phyloP scores from a whole-genome alignment of 2,329 filamentous ascomycete genomes.

The Colletotrichum echinochloae region DNA sequence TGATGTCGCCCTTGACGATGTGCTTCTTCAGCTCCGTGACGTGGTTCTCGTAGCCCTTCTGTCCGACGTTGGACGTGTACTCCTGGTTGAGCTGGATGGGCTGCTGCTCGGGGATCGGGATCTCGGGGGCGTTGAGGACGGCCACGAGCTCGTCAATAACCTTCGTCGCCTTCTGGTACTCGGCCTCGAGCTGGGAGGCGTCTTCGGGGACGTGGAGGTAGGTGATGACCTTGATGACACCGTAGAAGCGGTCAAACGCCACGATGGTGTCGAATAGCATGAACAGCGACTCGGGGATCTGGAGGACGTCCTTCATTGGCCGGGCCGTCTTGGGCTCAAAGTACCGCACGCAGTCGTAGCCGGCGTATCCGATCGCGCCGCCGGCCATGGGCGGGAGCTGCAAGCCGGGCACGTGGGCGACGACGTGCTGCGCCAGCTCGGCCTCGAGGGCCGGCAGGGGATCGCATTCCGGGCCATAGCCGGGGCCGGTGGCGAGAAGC shows the following conservation, averaged over 20 bases:
- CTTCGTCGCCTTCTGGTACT: constrained; percentile 76
- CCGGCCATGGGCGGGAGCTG: constrained; percentile 88
- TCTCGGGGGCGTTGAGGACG: constrained; percentile 78
- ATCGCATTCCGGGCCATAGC: constrained; percentile 86
- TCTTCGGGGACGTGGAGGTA: constrained; percentile 79
- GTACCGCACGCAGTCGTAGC: constrained; percentile 97
- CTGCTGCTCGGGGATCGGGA: constrained; percentile 80
- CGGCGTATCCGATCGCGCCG: constrained; percentile 95
- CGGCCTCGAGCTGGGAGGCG: constrained; percentile 68
- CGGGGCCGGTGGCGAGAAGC: constrained; percentile 87
- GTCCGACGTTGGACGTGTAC: constrained; percentile 93
- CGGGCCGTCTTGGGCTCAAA: constrained; percentile 97
- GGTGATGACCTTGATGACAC: constrained; percentile 92
- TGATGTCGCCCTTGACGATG: constrained; percentile 92
- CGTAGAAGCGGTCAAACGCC: constrained; percentile 94
- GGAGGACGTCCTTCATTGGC: constrained; percentile 86
- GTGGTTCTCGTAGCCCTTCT: constrained; percentile 88
- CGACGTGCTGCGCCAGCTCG: constrained; percentile 82
- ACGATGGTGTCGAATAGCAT: constrained; percentile 97
- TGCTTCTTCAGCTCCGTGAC: constrained; percentile 89
- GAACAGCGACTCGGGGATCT: constrained; percentile 93
- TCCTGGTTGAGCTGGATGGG: constrained; percentile 79
- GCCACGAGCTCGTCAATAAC: constrained; percentile 76
- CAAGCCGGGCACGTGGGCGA: constrained; percentile 85
- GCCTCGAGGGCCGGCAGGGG: constrained; percentile 85